A percentile compares a stretch with the other conserved stretches of the same genome.
phyloP scores from a whole-genome alignment of 2,329 filamentous ascomycete species.

The Fusarium proliferatum region DNA sequence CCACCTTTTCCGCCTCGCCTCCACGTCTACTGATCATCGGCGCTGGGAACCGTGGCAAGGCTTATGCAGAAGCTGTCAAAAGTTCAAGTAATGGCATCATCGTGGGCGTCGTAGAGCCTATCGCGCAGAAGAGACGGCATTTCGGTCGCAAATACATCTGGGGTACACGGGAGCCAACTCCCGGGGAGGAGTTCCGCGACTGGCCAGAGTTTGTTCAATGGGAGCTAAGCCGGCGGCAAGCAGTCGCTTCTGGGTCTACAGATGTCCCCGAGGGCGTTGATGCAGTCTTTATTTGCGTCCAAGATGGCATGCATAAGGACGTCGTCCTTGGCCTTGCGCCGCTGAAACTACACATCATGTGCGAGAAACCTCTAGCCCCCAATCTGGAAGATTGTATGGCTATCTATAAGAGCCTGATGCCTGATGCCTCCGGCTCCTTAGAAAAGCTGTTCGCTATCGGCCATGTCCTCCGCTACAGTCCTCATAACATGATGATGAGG shows the following conservation, averaged over 20 bases:
- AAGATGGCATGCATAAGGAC: background rate
- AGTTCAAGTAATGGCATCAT: background rate
- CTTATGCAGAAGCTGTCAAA: background rate
- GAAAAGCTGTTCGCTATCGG: background rate
- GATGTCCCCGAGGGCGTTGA: background rate
- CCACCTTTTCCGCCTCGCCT: background rate
- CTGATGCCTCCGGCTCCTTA: background rate
- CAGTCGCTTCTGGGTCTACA: background rate
- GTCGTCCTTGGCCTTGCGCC: background rate
- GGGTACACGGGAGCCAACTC: background rate
- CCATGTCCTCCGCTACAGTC: background rate
- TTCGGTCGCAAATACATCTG: background rate
- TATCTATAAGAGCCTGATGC: background rate
- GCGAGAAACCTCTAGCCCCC: background rate
- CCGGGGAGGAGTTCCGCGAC: background rate
- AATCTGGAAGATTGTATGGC: background rate
- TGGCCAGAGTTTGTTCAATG: background rate
- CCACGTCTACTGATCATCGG: background rate
- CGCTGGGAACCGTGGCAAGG: background rate
- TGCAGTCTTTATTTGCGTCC: background rate
- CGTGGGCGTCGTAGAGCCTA: background rate
- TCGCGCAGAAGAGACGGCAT: background rate
- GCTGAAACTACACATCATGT: background rate
- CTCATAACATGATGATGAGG: background rate
- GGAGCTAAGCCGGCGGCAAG: background rate